phyloP scores from a whole-genome alignment of 345 rosid genomes.

The Melaleuca alternifolia region DNA sequence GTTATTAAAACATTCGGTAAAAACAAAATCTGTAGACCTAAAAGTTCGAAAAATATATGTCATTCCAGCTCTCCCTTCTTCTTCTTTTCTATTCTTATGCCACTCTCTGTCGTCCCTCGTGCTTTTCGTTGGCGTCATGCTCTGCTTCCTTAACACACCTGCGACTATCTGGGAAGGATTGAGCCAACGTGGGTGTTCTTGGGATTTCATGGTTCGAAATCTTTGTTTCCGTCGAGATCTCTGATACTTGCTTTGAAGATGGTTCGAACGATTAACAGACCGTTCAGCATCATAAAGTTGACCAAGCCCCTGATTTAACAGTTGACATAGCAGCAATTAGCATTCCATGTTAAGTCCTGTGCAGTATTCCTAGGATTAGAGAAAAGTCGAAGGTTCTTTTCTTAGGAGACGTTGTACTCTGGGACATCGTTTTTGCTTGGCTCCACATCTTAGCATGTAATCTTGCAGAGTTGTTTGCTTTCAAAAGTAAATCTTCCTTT shows the following conservation, averaged over 20 bases:
- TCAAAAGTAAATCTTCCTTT: too few species aligned
- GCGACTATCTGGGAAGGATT: not conserved
- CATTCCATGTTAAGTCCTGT: not conserved
- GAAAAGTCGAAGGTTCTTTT: not conserved
- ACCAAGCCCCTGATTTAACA: not conserved
- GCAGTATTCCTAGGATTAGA: not conserved
- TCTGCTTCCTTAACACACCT: not conserved
- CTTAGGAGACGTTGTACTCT: not conserved
- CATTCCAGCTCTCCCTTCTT: not conserved
- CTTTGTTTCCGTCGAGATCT: not conserved
- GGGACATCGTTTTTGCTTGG: not conserved
- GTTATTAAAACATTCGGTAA: not conserved
- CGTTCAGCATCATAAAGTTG: not conserved
- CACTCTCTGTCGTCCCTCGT: not conserved
- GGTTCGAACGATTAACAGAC: not conserved
- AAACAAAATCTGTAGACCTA: not conserved
- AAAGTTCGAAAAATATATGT: not conserved
- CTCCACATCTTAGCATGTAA: too few species aligned
- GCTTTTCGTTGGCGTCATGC: not conserved
- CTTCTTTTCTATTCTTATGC: not conserved
- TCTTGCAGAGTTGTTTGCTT: too few species aligned
- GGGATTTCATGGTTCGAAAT: not conserved
- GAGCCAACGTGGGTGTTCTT: not conserved
- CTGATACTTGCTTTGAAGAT: too few species aligned
- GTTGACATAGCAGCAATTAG: not conserved